Base-by-base conservation (phyloP, 768 basidiomycete genomes). In the Tylopilus vinaceipallidus region DNA sequence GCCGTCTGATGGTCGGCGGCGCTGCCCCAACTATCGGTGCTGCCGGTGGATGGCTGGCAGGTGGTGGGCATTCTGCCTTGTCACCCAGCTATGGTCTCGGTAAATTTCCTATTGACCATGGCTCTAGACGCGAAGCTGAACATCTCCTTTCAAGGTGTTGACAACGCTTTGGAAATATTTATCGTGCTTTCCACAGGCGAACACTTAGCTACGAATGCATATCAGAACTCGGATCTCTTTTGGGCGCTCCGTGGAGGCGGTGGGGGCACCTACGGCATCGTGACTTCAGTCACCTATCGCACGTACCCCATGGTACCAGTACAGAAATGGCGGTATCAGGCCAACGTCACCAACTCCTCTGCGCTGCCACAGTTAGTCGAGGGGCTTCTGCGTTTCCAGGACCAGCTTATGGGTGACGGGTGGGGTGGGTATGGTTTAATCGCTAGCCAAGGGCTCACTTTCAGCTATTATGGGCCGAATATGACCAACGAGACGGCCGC, bases 371-470 rank as follows among this genome's bases (percentile, higher is more conserved):
- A 38, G 19, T 20, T 38, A 7, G 13, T 38, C 14, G 37, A 22
- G 20, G 20, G 37, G 37, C 22, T 5, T 38, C 7, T 38, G 12
- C 19, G 20, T 6, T 38, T 20, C 37, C 37, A 38, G 17, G 3
- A 19, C 4, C 19, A 22, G 13, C 22, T 38, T 14, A 22, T 75
- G 3, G 73, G 78, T 26, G 62, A 58, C 2, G 75, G 73, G 2
- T 79, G 75, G 77, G 71, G 72, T n/a, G 75, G 75, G 1, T 77
- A 73, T 45, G 53, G 60, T 52, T 0, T 3, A 1, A 16, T 55
- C 16, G 20, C 41, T 9, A 27, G 17, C 23, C 2, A 36, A 11
- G 34, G 22, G 13, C 14, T 62, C 26, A 0, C 0, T 11, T 59
- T 71, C 34, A 24, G 60, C 17, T 65, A 61, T 42, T 49, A 72